Evolutionary conservation across 176 grass and related monocot species (phyloP).

Genomic region (Leersia perrieri): DNA sequence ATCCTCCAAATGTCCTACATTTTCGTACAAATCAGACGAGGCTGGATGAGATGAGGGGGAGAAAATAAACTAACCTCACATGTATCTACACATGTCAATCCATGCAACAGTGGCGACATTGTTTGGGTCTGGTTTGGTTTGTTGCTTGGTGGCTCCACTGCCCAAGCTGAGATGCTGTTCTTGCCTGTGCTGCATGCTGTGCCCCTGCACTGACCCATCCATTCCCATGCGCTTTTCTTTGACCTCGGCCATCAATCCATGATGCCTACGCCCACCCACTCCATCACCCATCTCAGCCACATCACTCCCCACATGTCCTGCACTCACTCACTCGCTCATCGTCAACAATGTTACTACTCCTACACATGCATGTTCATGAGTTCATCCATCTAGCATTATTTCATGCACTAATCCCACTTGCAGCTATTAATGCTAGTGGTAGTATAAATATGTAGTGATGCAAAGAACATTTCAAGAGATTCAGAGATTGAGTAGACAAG

Average conservation of each 20-base stretch:
- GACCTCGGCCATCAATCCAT: constrained; percentile 11
- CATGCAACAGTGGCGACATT: neutral
- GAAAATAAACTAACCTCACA: neutral
- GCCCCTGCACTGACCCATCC: neutral
- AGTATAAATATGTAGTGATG: neutral
- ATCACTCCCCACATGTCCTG: neutral
- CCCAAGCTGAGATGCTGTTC: neutral
- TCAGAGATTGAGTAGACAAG: neutral
- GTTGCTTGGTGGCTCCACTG: neutral
- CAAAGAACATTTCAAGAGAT: neutral
- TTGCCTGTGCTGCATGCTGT: neutral
- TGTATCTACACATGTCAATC: neutral
- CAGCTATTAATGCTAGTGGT: neutral
- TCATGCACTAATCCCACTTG: neutral
- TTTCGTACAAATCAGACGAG: too few species aligned
- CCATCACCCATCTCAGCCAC: constrained; percentile 1
- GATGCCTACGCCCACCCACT: neutral
- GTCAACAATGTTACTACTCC: too few species aligned
- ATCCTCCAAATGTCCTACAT: too few species aligned
- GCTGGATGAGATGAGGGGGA: neutral
- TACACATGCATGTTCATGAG: too few species aligned
- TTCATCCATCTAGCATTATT: neutral
- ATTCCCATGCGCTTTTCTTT: constrained; percentile 34
- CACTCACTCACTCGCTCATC: neutral
- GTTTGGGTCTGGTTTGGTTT: neutral